Base-by-base conservation (phyloP, 2,329 filamentous ascomycete species). In the Coccinonectria pachysandricola region DNA sequence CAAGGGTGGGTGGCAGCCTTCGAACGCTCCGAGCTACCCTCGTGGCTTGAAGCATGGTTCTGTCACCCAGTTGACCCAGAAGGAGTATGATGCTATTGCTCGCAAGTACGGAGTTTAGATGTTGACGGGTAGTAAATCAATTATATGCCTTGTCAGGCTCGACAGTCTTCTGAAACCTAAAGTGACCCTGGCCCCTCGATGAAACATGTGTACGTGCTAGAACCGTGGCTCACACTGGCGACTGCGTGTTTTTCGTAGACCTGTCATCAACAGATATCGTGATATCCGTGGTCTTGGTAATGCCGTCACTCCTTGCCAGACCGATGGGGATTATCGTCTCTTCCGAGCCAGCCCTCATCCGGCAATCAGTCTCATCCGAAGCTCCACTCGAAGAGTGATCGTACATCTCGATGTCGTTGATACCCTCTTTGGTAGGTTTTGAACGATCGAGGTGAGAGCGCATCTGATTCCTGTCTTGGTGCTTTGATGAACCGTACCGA, bases 21-120 rank as follows among this genome's bases (percentile, higher is more conserved):
- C 53, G 25, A 51, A 52, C 27, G 42, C 48, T 9, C 36, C 37
- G 5, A 48, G 42, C 1, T 64, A 59, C 32, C 62, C 61, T 4
- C 45, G 35, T 15, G 52, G 56, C 4, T 29, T 65, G 34, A 61
- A 63, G 36, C 62, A 65, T 45, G 61, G 60, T 2, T 57, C 50
- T 31, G 57, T 65, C 5, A 49, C 62, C 28, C 53, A 57, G 2
- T 35, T 65, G 11, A 60, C 53, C 8, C 45, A 54, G 33, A 39
- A 38, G 5, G 49, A 59, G 32, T 57, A 59, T 23, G 48, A 57
- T 37, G 56, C 55, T n/a, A 20, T 32, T 24, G 13, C 19, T n/a
- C n/a, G n/a, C n/a, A n/a, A n/a, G n/a, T n/a, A n/a, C n/a, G n/a
- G n/a, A n/a, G n/a, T n/a, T n/a, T n/a, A n/a, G n/a, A n/a, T n/a